Evolutionary conservation across 2,329 filamentous ascomycete species (phyloP), one percentile per base, ranked within the genome.

Genomic region (Fusarium palustre): DNA sequence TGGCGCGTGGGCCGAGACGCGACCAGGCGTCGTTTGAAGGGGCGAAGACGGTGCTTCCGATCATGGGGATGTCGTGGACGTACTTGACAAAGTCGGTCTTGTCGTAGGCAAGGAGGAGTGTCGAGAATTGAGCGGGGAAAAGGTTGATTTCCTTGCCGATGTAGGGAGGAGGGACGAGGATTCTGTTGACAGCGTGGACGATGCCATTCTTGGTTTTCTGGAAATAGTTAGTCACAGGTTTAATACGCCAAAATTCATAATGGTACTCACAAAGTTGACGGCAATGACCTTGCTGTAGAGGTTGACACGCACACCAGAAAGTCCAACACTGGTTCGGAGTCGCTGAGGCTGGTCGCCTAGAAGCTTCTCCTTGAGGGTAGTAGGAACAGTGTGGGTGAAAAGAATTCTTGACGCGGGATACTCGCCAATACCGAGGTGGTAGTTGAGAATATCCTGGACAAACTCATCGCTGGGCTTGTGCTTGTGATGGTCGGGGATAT

Each of bases 11-110:
- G 1, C 93, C 93, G 1, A 97, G 89, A 69, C 87, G 87, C 73
- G 86, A 76, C 82, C 95, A 97, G n/a, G 94, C 94, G 7, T 80
- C 81, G 84, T 97, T 97, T 46, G 86, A 88, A 0, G 94, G 94
- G 0, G 91, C 92, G 74, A 97, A 97, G 64, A 96, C 77, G 4
- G 94, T 97, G 39, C 89, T 88, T 36, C 93, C 93, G 4, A 82
- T 79, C 36, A 81, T 81, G 20, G 78, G 74, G 69, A 85, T 82
- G 71, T 86, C 83, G 55, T 90, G 82, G 60, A 91, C 81, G 50
- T 84, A 85, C 15, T 89, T 81, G 56, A 85, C 84, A 2, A 97
- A 86, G 11, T 91, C 89, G 0, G 93, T 95, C 82, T 92, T 93
- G 56, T 86, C 82, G 30, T 93, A 88, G 7, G 88, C 94, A 10